Evolutionary conservation across 202 grass and related monocot species (phyloP).

Genomic region (Alloteropsis angusta): DNA sequence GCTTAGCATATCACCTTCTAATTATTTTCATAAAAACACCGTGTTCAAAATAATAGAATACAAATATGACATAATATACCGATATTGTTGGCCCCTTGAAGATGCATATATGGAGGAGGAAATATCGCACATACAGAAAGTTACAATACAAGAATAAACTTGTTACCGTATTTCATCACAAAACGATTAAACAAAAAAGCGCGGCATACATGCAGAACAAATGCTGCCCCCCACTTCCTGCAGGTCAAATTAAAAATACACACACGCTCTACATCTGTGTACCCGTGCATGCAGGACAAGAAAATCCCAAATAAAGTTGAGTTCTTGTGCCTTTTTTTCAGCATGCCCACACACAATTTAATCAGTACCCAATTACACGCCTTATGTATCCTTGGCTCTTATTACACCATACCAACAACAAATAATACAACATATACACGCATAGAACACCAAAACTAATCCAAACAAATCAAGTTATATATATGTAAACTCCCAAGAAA

Average conservation of each 20-base stretch:
- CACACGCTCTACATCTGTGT: background rate
- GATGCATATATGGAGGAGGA: background rate
- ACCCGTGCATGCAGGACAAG: background rate
- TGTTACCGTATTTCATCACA: background rate
- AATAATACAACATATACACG: conserved; percentile 35
- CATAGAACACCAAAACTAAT: conserved; percentile 25
- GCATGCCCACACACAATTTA: conserved; percentile 1
- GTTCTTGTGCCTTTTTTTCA: background rate
- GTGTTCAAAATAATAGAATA: background rate
- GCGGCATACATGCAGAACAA: conserved; percentile 7
- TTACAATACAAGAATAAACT: background rate
- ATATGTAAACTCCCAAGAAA: background rate
- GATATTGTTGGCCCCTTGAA: background rate
- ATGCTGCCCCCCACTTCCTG: background rate
- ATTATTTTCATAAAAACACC: background rate
- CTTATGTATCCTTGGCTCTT: conserved; percentile 25
- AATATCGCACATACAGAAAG: background rate
- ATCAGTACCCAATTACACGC: background rate
- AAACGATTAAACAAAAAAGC: background rate
- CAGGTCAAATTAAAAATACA: background rate
- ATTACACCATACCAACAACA: conserved; percentile 35
- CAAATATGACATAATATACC: background rate
- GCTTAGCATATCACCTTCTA: background rate
- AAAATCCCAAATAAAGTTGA: conserved; percentile 12
- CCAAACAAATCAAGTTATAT: conserved; percentile 11